Evolutionary conservation across 495 filamentous ascomycete species (phyloP), one percentile per base, ranked within the genome.

Genomic region (Chaetomidium leptoderma): DNA sequence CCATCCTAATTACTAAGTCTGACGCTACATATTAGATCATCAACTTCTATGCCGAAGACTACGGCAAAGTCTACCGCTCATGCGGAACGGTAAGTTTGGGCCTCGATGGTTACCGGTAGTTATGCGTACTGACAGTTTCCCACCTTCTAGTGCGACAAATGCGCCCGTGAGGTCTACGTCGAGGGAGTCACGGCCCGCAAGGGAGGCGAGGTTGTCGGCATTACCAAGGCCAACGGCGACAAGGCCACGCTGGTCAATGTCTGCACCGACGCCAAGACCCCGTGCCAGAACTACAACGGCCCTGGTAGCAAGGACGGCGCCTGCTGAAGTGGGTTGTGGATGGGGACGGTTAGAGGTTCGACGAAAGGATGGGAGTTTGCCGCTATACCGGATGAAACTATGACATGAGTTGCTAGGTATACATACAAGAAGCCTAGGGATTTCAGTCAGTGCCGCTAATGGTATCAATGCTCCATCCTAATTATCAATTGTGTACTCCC

Each of bases 261-360:
- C 6, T 43, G 40, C 19, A 43, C 40, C 19, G 40, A 43, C 9
- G 40, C 40, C 19, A 43, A 43, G 40, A 43, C 40, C 4, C 40
- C 40, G 7, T 43, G 40, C 40, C 40, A 43, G 40, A 43, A 43
- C 40, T 43, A 43, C 40, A 43, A 19, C 40, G 40, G 40, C 40
- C 40, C 40, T 24, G 40, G 40, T 19, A 10, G 1, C 1, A 43
- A 43, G 40, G 40, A 43, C 9, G 40, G 40, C 19, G 40, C 40
- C 19, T 43, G 40, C 19, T 43, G 40, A 16, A 14, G 35, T 24
- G 40, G 40, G 19, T 10, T 43, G 4, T 11, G 2, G 40, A n/a
- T 37, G n/a, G n/a, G n/a, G n/a, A n/a, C n/a, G n/a, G n/a, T n/a
- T n/a, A n/a, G n/a, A n/a, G n/a, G n/a, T n/a, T n/a, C n/a, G n/a